Base-by-base conservation (phyloP, 495 filamentous ascomycete species). In the Tuber calosporum region DNA sequence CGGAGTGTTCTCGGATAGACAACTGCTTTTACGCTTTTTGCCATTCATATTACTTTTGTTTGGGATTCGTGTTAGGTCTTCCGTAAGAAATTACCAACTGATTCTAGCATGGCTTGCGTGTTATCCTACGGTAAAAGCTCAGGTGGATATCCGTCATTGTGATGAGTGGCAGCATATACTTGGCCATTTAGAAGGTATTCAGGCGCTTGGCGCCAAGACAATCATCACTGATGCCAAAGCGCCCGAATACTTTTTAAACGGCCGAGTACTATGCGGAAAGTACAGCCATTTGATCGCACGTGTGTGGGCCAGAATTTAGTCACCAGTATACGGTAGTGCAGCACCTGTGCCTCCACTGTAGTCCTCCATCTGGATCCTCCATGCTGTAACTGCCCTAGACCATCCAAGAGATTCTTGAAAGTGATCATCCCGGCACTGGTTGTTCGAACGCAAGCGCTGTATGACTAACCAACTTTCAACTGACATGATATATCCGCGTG, bases 201-300 rank as follows among this genome's bases (percentile, higher is more conserved):
- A 58, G 67, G 68, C 53, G 58, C 37, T 43, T 41, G 58, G 70
- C 68, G 34, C 73, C 36, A 8, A 74, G 73, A 67, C 38, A 37
- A 22, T 9, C 68, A 20, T 34, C 11, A 15, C 53, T 67, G 37
- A 38, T 48, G 20, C 39, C 30, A 53, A 73, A 67, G 42, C 53
- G 42, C 6, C 42, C 42, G 42, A 45, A 20, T 45, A 45, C 42
- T 17, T 20, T 45, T 20, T 5, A 20, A 5, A 45, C 6, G 15
- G 42, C 19, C 17, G 15, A 5, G 42, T 20, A 3, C 8, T 40
- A 39, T 39, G 20, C 45, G 20, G 45, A 48, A 7, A 8, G 8
- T 1, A 9, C 11, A n/a, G 8, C 45, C 22, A 58, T 9, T 13
- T 26, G n/a, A 4, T n/a, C 9, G 9, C n/a, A 11, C n/a, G n/a